phyloP scores from a whole-genome alignment of 2,329 filamentous ascomycete species.

The Pseudofabraea citricarpa region DNA sequence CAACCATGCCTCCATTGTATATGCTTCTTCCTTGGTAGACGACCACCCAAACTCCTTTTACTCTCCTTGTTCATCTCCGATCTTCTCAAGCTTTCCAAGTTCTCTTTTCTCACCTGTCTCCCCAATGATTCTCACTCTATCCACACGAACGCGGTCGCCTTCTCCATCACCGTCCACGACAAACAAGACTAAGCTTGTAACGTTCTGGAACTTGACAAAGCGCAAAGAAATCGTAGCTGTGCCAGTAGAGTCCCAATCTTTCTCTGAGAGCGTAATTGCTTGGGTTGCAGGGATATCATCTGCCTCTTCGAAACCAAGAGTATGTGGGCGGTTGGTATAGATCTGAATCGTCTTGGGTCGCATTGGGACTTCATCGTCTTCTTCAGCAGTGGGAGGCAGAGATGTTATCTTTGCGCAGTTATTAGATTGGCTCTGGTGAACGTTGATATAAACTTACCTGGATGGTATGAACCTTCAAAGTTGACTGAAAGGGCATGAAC shows the following conservation, averaged over 20 bases:
- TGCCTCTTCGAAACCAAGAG: slow-evolving; percentile 91
- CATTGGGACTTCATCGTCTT: slow-evolving; percentile 71
- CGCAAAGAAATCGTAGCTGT: slow-evolving; percentile 71
- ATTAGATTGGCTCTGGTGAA: background rate
- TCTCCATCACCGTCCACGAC: slow-evolving; percentile 81
- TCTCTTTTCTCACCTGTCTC: slow-evolving; percentile 89
- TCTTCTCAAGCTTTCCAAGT: slow-evolving; percentile 93
- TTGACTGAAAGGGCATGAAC: slow-evolving; percentile 83
- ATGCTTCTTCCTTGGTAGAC: background rate
- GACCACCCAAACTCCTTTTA: no score
- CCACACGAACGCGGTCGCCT: slow-evolving; percentile 79
- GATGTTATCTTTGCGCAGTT: slow-evolving; percentile 69
- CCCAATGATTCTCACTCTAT: slow-evolving; percentile 75
- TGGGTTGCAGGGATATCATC: slow-evolving; percentile 82
- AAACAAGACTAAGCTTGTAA: slow-evolving; percentile 81
- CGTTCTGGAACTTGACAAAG: slow-evolving; percentile 97
- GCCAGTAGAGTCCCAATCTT: slow-evolving; percentile 78
- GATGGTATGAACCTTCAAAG: slow-evolving; percentile 81
- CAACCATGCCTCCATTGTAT: background rate
- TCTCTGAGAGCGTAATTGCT: slow-evolving; percentile 64
- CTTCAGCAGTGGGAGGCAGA: slow-evolving; percentile 53
- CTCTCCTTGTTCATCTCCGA: slow-evolving; percentile 69
- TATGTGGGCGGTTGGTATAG: slow-evolving; percentile 83
- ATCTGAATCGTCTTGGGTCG: slow-evolving; percentile 79
- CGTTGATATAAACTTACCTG: slow-evolving; percentile 41